These are phyloP conservation scores for Leonotis leonurus DNA, from an alignment of 257 asterid genomes.

Conservation along the genomic window DNA sequence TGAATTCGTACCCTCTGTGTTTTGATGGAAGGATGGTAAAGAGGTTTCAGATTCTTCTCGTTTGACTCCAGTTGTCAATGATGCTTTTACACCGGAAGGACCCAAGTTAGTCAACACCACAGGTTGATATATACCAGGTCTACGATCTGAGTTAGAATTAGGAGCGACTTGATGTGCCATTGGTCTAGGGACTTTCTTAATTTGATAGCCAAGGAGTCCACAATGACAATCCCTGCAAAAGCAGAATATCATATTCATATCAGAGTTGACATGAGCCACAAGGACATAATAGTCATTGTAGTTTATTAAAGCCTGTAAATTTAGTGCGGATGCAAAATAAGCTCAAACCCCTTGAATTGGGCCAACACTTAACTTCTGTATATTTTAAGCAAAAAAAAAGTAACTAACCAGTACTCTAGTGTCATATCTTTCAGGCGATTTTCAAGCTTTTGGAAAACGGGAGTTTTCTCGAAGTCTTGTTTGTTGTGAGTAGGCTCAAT, in stretches of 20 bases:
- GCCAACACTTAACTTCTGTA: neutral
- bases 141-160: slow-evolving; percentile 22
- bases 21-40: slow-evolving; percentile 15
- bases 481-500: slow-evolving; percentile 83
- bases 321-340: neutral
- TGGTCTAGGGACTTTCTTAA: slow-evolving; percentile 29
- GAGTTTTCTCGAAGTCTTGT: slow-evolving; percentile 91
- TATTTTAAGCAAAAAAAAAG: slow-evolving; percentile 6
- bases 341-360: neutral
- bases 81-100: slow-evolving; percentile 21
- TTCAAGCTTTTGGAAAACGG: slow-evolving; percentile 92
- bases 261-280: slow-evolving; percentile 5
- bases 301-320: neutral
- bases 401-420: slow-evolving; percentile 71
- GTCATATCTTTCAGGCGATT: slow-evolving; percentile 80
- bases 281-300: neutral
- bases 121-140: slow-evolving; percentile 40
- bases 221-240: slow-evolving; percentile 67
- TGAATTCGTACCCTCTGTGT: slow-evolving; percentile 22
- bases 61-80: slow-evolving; percentile 24
- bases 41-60: slow-evolving; percentile 20
- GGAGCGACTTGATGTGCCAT: slow-evolving; percentile 23
- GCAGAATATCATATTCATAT: slow-evolving; percentile 16
- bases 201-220: slow-evolving; percentile 66
- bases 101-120: slow-evolving; percentile 34